Conservation (phyloP, 2,329 filamentous ascomycete species). For the Alternaria arborescens region DNA sequence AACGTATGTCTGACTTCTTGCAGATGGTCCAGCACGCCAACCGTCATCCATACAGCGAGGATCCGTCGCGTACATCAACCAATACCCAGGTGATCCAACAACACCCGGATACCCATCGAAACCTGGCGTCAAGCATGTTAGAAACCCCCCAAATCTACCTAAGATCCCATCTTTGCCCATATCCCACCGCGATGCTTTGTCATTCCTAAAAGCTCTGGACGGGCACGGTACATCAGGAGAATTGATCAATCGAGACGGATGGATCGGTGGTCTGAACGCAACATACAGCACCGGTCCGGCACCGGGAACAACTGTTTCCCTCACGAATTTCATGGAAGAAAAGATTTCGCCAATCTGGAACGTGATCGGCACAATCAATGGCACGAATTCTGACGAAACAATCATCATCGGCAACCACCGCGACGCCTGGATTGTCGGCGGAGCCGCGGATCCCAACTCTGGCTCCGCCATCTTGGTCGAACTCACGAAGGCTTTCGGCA, state of each 20-base stretch:
- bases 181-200: conserved; percentile 81
- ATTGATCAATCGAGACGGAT: conserved; percentile 50
- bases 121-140: conserved; percentile 73
- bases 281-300: conserved; percentile 55
- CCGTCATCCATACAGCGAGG: conserved; percentile 58
- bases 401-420: conserved; percentile 63
- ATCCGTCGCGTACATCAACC: conserved; percentile 66
- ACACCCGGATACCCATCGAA: conserved; percentile 77
- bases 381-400: conserved; percentile 65
- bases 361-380: conserved; percentile 72
- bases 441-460: conserved; percentile 62
- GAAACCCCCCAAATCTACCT: conserved; percentile 65
- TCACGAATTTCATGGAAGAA: conserved; percentile 78
- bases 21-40: conserved; percentile 55
- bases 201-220: conserved; percentile 81
- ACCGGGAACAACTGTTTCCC: conserved; percentile 56
- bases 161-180: conserved; percentile 85
- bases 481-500: conserved; percentile 59
- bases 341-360: conserved; percentile 83
- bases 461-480: conserved; percentile 61
- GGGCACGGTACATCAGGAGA: conserved; percentile 72
- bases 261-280: conserved; percentile 47
- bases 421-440: conserved; percentile 64
- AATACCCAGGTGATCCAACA: conserved; percentile 58
- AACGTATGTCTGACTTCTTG: conserved; percentile 45